Evolutionary conservation across 2,329 filamentous ascomycete genomes (phyloP).

Genomic region (Bipolaris cookei): DNA sequence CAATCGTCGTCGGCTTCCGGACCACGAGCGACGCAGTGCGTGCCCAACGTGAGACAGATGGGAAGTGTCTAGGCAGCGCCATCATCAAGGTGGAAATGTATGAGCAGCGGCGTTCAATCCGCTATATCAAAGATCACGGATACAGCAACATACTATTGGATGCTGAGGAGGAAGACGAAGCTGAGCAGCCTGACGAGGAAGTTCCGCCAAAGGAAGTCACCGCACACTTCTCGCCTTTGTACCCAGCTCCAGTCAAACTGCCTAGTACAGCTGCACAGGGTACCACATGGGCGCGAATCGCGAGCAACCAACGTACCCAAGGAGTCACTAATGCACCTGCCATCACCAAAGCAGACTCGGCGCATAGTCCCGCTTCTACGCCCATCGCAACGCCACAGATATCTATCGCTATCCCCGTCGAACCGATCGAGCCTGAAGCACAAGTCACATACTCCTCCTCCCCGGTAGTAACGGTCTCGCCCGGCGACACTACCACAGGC

Average conservation of each 20-base stretch:
- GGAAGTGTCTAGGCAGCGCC: slow-evolving; percentile 14
- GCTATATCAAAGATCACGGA: slow-evolving; percentile 12
- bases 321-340: not conserved
- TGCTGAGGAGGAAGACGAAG: not conserved
- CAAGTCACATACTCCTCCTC: not conserved
- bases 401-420: not conserved
- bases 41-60: slow-evolving; percentile 19
- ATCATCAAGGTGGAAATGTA: slow-evolving; percentile 26
- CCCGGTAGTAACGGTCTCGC: not conserved
- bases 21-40: slow-evolving; percentile 10
- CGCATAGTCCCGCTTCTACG: not conserved
- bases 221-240: not conserved
- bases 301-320: slow-evolving; percentile 1
- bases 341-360: not conserved
- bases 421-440: not conserved
- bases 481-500: slow-evolving; percentile 1
- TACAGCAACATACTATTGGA: not conserved
- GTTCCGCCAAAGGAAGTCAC: not conserved
- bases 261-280: not conserved
- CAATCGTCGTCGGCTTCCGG: slow-evolving; percentile 23
- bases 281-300: slow-evolving; percentile 19
- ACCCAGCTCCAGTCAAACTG: not conserved
- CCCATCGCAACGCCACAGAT: not conserved
- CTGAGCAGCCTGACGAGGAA: slow-evolving; percentile 3
- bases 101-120: slow-evolving; percentile 19